Evolutionary conservation across 176 grass and related monocot species (phyloP), one percentile per base, ranked within the genome.

Genomic region (Dactylis glomerata): DNA sequence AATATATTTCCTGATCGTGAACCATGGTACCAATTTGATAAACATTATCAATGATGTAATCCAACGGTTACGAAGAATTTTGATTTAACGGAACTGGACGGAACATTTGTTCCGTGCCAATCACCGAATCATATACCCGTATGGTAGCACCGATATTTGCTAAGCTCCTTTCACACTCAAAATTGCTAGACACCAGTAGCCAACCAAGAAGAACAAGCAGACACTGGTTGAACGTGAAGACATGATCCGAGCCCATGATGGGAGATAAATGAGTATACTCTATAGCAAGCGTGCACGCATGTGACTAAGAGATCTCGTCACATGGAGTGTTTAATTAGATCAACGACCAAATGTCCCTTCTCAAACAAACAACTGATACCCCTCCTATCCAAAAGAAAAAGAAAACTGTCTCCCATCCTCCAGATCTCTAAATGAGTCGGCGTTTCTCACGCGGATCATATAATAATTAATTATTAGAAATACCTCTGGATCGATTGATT

Each of bases 341-440:
- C 62, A 76, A 11, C 41, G 65, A 88, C 70, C 47, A 78, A 77
- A n/a, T 78, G 77, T 79, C 80, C 77, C 78, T 86, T 91, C 49
- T 90, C 54, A 84, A 33, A 84, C 79, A 88, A 94, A 84, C 86
- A 88, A 81, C 73, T 84, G 85, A 46, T 74, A 33, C 41, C 67
- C 67, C 62, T 65, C 30, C 15, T 34, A 31, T 65, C 12, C 58
- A 62, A 62, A 62, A 62, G 27, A 14, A 26, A 11, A 24, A 24
- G 6, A 45, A 14, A 72, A 41, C 64, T 5, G 32, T 3, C 64
- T 20, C 64, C 19, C 33, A 22, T 23, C 62, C 26, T 56, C 64
- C 75, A 46, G 66, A 85, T 78, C 84, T 86, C 57, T 52, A 82
- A 84, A 91, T 54, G 61, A 85, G 76, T 82, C 30, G 76, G 56